A percentile compares a stretch with the other conserved stretches of the same genome.
These are phyloP conservation scores for Tetradesmus obliquus DNA, from an alignment of 139 green algal genomes.

Conservation along the genomic window DNA sequence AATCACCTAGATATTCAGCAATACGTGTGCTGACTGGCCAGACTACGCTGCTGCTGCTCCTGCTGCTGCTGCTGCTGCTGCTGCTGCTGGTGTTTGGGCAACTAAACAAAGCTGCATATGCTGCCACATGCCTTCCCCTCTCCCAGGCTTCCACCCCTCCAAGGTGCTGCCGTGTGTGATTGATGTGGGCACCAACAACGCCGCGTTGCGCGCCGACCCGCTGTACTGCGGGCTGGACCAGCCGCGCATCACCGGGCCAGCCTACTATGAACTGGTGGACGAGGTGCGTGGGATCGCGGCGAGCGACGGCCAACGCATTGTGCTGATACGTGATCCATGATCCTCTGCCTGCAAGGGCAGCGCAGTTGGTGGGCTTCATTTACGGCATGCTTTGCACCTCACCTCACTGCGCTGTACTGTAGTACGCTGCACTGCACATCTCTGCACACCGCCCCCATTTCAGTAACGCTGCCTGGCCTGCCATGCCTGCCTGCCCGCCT, in stretches of 20 bases:
- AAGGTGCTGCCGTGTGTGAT: constrained; percentile 90
- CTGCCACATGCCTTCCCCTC: not conserved
- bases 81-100: not conserved
- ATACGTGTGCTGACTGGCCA: too few relatives aligned
- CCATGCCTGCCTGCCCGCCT: not conserved
- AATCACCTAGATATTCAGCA: too few relatives aligned
- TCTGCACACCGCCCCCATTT: too few relatives aligned
- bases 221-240: constrained; percentile 84
- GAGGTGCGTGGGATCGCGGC: constrained; percentile 48
- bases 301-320: not conserved
- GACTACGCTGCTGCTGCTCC: too few relatives aligned
- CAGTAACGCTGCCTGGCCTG: too few relatives aligned
- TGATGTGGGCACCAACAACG: constrained; percentile 89
- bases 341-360: too few relatives aligned
- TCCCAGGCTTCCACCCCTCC: constrained; percentile 84
- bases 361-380: too few relatives aligned
- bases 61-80: not conserved
- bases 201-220: constrained; percentile 79
- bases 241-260: constrained; percentile 74
- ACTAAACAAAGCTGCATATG: not conserved
- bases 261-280: constrained; percentile 79
- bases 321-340: too few relatives aligned
- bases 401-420: too few relatives aligned
- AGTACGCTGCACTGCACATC: too few relatives aligned
- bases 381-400: too few relatives aligned